Conservation (phyloP, 2,329 filamentous ascomycete genomes). For the Neurospora sp. region DNA sequence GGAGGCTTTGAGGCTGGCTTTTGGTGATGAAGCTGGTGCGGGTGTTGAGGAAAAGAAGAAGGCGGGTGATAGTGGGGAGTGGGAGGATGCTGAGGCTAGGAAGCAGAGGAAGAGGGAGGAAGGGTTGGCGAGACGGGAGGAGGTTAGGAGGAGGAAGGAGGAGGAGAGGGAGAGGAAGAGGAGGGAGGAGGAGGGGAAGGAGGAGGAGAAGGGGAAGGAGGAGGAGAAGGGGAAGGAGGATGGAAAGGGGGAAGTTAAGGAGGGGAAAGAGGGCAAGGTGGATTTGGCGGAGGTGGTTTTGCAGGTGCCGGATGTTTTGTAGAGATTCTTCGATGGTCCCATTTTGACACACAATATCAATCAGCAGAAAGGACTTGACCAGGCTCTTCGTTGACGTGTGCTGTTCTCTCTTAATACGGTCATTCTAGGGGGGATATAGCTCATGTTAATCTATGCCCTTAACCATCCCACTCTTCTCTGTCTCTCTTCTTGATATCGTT, state of each 20-base stretch:
- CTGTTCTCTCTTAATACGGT: not conserved
- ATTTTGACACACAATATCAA: not conserved
- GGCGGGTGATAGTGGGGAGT: constrained; percentile 24
- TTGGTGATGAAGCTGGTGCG: constrained; percentile 10
- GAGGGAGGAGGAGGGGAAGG: not conserved
- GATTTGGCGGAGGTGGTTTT: not conserved
- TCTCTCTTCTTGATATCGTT: not conserved
- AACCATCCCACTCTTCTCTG: not conserved
- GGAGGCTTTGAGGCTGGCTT: constrained; percentile 33
- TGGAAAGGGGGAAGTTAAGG: not conserved
- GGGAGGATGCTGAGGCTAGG: constrained; percentile 45
- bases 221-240: not conserved
- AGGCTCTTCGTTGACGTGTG: not conserved
- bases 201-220: not conserved
- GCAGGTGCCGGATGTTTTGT: not conserved
- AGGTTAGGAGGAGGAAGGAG: constrained; percentile 33
- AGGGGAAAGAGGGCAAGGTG: not conserved
- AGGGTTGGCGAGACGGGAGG: constrained; percentile 43
- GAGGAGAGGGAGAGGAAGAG: constrained; percentile 15
- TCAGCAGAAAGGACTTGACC: not conserved
- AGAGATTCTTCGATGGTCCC: not conserved
- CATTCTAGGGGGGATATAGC: not conserved
- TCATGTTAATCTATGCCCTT: not conserved
- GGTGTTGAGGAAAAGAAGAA: constrained; percentile 16
- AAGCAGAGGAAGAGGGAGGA: constrained; percentile 48